Conservation (phyloP, 163 green algal genomes). For the Volvox carteri region DNA sequence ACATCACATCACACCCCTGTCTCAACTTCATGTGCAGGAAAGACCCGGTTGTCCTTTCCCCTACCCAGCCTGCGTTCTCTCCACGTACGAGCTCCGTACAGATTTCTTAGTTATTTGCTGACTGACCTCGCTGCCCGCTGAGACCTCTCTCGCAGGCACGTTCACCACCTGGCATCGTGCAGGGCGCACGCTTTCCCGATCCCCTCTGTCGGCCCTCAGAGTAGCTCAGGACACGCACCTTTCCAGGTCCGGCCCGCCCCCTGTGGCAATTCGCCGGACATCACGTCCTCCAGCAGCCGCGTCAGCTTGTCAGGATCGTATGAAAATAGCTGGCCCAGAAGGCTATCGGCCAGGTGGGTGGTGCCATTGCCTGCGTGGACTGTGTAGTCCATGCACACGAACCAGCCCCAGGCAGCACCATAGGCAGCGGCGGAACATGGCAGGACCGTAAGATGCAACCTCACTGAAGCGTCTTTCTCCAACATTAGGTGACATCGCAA, state of each 20-base stretch:
- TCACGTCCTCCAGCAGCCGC: background rate
- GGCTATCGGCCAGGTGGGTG: background rate
- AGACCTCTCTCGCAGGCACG: background rate
- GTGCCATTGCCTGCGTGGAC: too few species aligned
- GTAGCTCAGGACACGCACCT: too few species aligned
- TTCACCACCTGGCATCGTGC: too few species aligned
- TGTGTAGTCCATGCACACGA: too few species aligned
- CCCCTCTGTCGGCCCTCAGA: too few species aligned
- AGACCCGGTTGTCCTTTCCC: too few species aligned
- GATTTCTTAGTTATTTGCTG: background rate
- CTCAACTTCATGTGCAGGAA: background rate
- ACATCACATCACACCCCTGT: background rate
- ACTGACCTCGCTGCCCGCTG: background rate
- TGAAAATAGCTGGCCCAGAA: background rate
- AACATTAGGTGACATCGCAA: background rate
- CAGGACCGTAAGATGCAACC: background rate
- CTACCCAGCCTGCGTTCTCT: too few species aligned
- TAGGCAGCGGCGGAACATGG: background rate
- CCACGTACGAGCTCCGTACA: too few species aligned
- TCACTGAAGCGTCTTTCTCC: background rate
- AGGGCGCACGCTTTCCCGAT: too few species aligned
- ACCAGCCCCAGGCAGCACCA: too few species aligned
- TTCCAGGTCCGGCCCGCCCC: background rate
- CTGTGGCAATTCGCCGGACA: background rate
- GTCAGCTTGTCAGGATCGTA: background rate